Percentiles rank a stretch among this genome's conserved stretches.
These are phyloP conservation scores for Anthracocystis setariae DNA, from an alignment of 1,284 basidiomycete species.

Conservation along the genomic window DNA sequence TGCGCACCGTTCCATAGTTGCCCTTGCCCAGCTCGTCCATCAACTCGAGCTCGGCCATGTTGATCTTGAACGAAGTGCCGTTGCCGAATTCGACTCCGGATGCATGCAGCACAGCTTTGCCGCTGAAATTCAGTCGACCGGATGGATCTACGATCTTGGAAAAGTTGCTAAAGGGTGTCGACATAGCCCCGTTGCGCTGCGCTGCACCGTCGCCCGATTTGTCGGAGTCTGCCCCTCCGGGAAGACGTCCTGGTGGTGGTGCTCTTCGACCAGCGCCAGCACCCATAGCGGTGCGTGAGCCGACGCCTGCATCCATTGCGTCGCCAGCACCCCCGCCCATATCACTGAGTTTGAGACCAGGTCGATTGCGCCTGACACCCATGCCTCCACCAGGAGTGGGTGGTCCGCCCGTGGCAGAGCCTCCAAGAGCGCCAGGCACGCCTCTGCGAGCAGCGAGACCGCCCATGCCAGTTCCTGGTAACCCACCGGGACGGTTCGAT, in stretches of 20 bases:
- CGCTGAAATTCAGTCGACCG: constrained; percentile 89
- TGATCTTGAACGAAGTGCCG: constrained; percentile 91
- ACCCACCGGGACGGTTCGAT: constrained; percentile 19
- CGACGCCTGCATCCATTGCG: constrained; percentile 2
- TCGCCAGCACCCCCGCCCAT: constrained; percentile 42
- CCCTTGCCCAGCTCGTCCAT: constrained; percentile 89
- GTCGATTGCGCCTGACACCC: constrained; percentile 39
- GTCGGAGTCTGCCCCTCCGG: constrained; percentile 59
- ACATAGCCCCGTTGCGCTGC: constrained; percentile 68
- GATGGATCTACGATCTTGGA: constrained; percentile 96
- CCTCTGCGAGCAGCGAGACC: constrained; percentile 48
- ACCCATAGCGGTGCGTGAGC: constrained; percentile 33
- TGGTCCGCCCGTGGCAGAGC: constrained; percentile 69
- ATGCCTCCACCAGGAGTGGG: constrained; percentile 29
- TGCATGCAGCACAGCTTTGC: constrained; percentile 91
- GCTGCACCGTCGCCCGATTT: constrained; percentile 9
- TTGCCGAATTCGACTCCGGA: constrained; percentile 94
- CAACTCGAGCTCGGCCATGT: constrained; percentile 92
- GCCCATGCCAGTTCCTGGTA: constrained; percentile 40
- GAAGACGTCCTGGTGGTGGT: constrained; percentile 69
- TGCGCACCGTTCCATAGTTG: constrained; percentile 97
- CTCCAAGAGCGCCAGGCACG: constrained; percentile 71
- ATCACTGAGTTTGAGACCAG: constrained; percentile 60
- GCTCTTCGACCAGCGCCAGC: constrained; percentile 76
- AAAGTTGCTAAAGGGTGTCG: constrained; percentile 90